Evolutionary conservation across 306 rosid genomes (phyloP).

Genomic region (Quercus mongolica): DNA sequence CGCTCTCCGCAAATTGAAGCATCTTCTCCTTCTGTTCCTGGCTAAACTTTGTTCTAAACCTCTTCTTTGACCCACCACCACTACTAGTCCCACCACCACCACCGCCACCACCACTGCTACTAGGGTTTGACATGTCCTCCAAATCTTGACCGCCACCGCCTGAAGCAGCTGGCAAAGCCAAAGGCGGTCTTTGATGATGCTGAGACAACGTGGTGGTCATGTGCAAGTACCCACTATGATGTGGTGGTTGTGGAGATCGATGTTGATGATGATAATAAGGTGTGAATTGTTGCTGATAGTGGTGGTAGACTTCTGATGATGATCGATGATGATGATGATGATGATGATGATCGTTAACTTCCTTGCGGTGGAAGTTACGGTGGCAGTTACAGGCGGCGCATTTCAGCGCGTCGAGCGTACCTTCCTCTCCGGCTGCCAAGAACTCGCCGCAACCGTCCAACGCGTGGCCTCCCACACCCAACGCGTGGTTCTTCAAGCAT

Average conservation of each 20-base stretch:
- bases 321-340: constrained; percentile 4
- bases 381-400: constrained; percentile 95
- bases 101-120: constrained; percentile 64
- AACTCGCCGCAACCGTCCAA: constrained; percentile 91
- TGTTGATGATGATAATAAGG: constrained; percentile 23
- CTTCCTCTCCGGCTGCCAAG: constrained; percentile 70
- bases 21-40: constrained; percentile 81
- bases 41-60: constrained; percentile 69
- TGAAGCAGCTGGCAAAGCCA: constrained; percentile 47
- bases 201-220: constrained; percentile 29
- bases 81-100: constrained; percentile 39
- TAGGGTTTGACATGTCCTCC: constrained; percentile 62
- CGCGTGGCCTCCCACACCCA: constrained; percentile 62
- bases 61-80: constrained; percentile 48
- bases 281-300: constrained; percentile 37
- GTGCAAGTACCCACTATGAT: constrained; percentile 48
- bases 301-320: constrained; percentile 22
- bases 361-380: constrained; percentile 87
- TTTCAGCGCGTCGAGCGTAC: constrained; percentile 66
- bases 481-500: constrained; percentile 85
- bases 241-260: constrained; percentile 37
- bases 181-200: constrained; percentile 30
- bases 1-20: constrained; percentile 65
- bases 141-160: not conserved
- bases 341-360: constrained; percentile 18